Evolutionary conservation across 2,329 filamentous ascomycete species (phyloP).

Genomic region (Aspergillus sp.): DNA sequence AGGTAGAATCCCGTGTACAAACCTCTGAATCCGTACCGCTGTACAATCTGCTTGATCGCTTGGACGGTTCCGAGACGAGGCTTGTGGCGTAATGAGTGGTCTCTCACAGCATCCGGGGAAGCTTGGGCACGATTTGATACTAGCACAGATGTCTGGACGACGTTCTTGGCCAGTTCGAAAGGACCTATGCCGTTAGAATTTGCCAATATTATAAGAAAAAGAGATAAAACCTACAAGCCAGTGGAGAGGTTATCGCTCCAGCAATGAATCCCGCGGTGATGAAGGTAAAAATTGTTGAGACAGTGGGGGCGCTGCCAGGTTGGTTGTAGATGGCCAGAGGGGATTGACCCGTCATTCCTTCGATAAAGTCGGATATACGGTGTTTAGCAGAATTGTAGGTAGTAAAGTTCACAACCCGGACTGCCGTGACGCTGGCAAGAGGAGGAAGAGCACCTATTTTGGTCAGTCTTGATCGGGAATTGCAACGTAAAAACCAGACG

Average conservation of each 20-base stretch:
- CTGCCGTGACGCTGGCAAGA: conserved; percentile 45
- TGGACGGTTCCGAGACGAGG: conserved; percentile 44
- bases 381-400: conserved; percentile 46
- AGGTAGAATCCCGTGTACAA: conserved; percentile 48
- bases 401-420: conserved; percentile 48
- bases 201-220: not conserved
- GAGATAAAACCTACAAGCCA: conserved; percentile 41
- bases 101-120: conserved; percentile 32
- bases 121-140: conserved; percentile 43
- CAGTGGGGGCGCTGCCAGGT: conserved; percentile 42
- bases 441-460: conserved; percentile 44
- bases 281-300: conserved; percentile 44
- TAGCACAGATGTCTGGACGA: conserved; percentile 49
- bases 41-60: conserved; percentile 44
- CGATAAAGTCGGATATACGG: conserved; percentile 39
- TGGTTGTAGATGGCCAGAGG: conserved; percentile 43
- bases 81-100: conserved; percentile 35
- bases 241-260: conserved; percentile 41
- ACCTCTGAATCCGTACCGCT: conserved; percentile 43
- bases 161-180: conserved; percentile 50
- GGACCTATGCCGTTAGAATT: conserved; percentile 34
- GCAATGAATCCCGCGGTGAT: conserved; percentile 43
- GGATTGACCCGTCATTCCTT: conserved; percentile 41
- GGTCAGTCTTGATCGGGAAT: conserved; percentile 1
- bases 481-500: conserved; percentile 8